Evolutionary conservation across 352 stramenopile species (phyloP), one percentile per base, ranked within the genome.

Genomic region (Globisporangium cederbergense): DNA sequence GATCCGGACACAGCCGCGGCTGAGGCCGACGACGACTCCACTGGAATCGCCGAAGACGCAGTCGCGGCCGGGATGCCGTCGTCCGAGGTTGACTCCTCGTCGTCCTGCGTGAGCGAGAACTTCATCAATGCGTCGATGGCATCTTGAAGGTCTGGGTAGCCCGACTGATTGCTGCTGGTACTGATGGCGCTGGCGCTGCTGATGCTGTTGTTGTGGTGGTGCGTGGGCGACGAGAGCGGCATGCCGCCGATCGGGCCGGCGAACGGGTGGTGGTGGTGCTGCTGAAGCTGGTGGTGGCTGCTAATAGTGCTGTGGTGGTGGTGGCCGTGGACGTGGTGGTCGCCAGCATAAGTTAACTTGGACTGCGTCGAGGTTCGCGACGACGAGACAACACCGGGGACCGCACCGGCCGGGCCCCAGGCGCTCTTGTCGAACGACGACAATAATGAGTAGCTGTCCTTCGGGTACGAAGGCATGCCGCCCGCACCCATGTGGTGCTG

Each of bases 101-200:
- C 63, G 46, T 91, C 80, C 18, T 73, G 71, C 47, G 83, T 87
- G 22, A 92, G 72, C 62, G 83, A 92, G 61, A 93, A 93, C 73
- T 90, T 90, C 79, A 93, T 89, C 73, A 93, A 84, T 75, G 83
- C 81, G 75, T 93, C 83, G 69, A 93, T 93, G 78, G 83, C 81
- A 84, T 93, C 83, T 64, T 93, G 81, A 75, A 93, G 78, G 60
- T 93, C 80, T 20, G 81, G 83, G 74, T 91, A 93, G 57, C 74
- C 77, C 25, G 74, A 66, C 53, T 72, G 46, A 28, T 36, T 34
- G 46, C 28, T 20, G 55, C 66, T 59, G 64, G 22, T 25, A 25
- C 45, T 34, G 40, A 52, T 30, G 62, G 22, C 49, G 67, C 57
- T 63, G 43, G 40, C 32, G 34, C 58, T 46, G 42, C 32, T 34